Evolutionary conservation across 768 basidiomycete species (phyloP).

Genomic region (Megacollybia marginata): DNA sequence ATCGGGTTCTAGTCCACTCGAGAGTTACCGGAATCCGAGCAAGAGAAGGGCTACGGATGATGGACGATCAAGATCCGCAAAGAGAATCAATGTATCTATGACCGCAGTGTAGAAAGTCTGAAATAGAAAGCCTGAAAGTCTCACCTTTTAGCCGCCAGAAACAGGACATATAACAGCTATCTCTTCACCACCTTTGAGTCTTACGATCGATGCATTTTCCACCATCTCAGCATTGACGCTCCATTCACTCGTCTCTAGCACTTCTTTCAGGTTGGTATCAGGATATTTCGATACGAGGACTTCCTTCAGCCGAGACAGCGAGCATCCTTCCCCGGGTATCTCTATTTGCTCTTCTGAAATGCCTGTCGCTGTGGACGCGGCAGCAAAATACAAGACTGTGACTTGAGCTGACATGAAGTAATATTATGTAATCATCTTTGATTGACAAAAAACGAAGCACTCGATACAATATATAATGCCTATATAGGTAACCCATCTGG

Average conservation of each 20-base stretch:
- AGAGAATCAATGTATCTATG: too few species aligned
- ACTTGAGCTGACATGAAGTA: slow-evolving; percentile 14
- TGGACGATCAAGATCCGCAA: too few species aligned
- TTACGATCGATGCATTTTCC: slow-evolving; percentile 39
- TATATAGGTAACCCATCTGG: background rate
- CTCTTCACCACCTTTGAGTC: slow-evolving; percentile 64
- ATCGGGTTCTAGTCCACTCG: background rate
- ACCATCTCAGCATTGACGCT: slow-evolving; percentile 81
- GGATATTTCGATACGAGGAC: slow-evolving; percentile 52
- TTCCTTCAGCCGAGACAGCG: slow-evolving; percentile 39
- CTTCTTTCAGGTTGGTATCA: slow-evolving; percentile 36
- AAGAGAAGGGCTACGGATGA: too few species aligned
- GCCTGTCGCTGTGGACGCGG: slow-evolving; percentile 65
- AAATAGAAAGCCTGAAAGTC: too few species aligned
- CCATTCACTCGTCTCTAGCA: slow-evolving; percentile 63
- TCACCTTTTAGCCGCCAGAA: slow-evolving; percentile 53
- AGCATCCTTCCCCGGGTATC: slow-evolving; percentile 41
- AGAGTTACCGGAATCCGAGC: too few species aligned
- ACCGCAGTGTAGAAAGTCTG: too few species aligned
- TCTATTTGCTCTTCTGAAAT: slow-evolving; percentile 44
- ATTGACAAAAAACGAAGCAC: background rate
- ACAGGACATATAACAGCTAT: slow-evolving; percentile 79
- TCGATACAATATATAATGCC: background rate
- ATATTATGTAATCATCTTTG: too few species aligned
- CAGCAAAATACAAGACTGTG: slow-evolving; percentile 49